Conservation (phyloP, 2,329 filamentous ascomycete genomes). For the Calcarisporium arbuscula region DNA sequence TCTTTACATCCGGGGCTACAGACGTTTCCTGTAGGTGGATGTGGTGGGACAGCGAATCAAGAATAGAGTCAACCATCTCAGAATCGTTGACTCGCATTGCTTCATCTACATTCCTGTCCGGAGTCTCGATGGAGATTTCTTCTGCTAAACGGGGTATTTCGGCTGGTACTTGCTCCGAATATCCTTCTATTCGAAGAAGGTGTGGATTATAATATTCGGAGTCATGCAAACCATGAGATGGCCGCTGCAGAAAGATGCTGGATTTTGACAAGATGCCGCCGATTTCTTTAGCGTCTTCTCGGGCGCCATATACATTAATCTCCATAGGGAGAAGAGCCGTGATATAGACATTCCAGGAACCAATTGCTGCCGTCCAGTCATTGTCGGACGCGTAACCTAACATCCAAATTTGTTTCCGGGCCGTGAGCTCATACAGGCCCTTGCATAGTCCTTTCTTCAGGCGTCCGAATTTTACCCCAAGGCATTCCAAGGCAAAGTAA, state of each 20-base stretch:
- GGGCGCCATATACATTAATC: slow-evolving; percentile 2
- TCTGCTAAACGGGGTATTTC: background rate
- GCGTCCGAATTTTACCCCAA: background rate
- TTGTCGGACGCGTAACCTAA: background rate
- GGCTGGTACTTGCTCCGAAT: background rate
- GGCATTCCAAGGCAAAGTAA: slow-evolving; percentile 1
- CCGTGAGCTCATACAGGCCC: background rate
- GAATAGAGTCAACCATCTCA: slow-evolving; percentile 1
- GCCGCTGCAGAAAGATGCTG: slow-evolving; percentile 2
- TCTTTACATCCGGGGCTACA: slow-evolving; percentile 1
- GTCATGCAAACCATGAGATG: background rate
- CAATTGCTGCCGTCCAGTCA: background rate
- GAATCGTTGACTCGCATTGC: background rate
- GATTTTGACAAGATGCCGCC: slow-evolving; percentile 1
- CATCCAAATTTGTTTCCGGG: background rate
- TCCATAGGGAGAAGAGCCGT: background rate
- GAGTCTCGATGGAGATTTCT: background rate
- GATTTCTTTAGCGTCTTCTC: slow-evolving; percentile 1
- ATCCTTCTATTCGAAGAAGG: slow-evolving; percentile 2
- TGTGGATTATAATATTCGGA: slow-evolving; percentile 3
- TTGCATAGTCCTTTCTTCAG: slow-evolving; percentile 1
- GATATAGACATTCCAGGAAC: too few species aligned
- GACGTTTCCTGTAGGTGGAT: background rate
- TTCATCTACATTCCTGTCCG: background rate
- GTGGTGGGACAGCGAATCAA: slow-evolving; percentile 3